Evolutionary conservation across 1,139 yeast species (phyloP).

Genomic region (Arxiozyma slooffiae): DNA sequence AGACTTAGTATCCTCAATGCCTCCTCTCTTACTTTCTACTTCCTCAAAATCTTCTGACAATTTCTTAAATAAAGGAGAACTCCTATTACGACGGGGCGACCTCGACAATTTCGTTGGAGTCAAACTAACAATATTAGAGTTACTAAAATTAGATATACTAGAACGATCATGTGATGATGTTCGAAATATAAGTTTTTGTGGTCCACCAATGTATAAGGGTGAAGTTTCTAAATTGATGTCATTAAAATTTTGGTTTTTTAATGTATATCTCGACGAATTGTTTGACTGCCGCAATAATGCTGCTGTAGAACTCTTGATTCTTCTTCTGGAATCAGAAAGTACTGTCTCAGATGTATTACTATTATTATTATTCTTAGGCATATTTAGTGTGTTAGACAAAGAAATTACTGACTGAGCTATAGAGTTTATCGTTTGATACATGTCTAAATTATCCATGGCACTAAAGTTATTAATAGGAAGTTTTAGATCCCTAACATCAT

Average conservation of each 20-base stretch:
- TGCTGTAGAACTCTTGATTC: slow-evolving; percentile 17
- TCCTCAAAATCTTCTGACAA: slow-evolving; percentile 6
- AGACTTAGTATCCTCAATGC: slow-evolving; percentile 8
- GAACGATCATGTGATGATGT: slow-evolving; percentile 1
- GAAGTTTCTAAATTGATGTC: background rate
- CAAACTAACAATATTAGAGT: background rate
- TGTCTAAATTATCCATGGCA: slow-evolving; percentile 29
- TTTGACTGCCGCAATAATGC: slow-evolving; percentile 7
- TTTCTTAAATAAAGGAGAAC: slow-evolving; percentile 7
- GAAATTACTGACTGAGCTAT: slow-evolving; percentile 29
- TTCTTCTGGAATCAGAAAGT: slow-evolving; percentile 18
- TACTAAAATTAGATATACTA: slow-evolving; percentile 1
- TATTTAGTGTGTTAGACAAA: slow-evolving; percentile 20
- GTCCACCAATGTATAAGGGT: slow-evolving; percentile 12
- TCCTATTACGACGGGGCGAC: slow-evolving; percentile 5
- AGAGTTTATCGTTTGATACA: slow-evolving; percentile 28
- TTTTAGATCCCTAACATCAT: background rate
- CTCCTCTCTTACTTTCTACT: slow-evolving; percentile 11
- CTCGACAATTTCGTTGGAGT: slow-evolving; percentile 1
- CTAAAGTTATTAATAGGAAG: slow-evolving; percentile 13
- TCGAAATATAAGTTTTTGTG: slow-evolving; percentile 23
- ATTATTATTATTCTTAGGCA: slow-evolving; percentile 8
- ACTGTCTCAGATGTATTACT: slow-evolving; percentile 15
- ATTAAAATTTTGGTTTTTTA: background rate
- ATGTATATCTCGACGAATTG: slow-evolving; percentile 4